phyloP scores from a whole-genome alignment of 257 asterid genomes.

The Capsicum chinense region DNA sequence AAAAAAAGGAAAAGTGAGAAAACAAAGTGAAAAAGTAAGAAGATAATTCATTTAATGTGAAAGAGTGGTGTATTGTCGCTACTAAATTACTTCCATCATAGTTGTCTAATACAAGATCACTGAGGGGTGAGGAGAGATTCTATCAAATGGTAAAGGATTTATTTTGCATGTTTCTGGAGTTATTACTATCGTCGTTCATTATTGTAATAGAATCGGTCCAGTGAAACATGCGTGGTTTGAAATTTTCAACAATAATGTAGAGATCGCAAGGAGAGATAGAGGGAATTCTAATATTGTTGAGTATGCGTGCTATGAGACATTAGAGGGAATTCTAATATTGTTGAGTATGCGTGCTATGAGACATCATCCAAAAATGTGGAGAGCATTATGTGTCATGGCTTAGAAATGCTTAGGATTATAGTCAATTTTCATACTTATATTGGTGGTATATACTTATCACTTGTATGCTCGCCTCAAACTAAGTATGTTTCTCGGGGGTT shows the following conservation, averaged over 20 bases:
- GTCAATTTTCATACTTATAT: constrained; percentile 43
- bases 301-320: constrained; percentile 51
- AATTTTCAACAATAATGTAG: constrained; percentile 50
- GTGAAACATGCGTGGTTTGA: constrained; percentile 50
- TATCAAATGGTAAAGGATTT: constrained; percentile 43
- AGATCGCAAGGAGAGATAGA: constrained; percentile 48
- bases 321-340: constrained; percentile 56
- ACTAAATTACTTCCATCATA: constrained; percentile 42
- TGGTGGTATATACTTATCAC: constrained; percentile 61
- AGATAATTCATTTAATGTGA: constrained; percentile 40
- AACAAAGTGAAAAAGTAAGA: constrained; percentile 21
- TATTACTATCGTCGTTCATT: constrained; percentile 56
- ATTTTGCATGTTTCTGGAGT: constrained; percentile 42
- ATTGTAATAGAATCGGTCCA: constrained; percentile 45
- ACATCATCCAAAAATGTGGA: constrained; percentile 61
- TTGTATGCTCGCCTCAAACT: constrained; percentile 41
- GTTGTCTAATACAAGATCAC: constrained; percentile 57
- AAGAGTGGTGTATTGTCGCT: constrained; percentile 40
- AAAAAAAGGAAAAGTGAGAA: too few species aligned
- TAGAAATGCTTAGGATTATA: constrained; percentile 43
- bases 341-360: constrained; percentile 69
- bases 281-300: constrained; percentile 54
- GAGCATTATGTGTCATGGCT: constrained; percentile 59
- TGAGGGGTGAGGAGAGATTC: constrained; percentile 44
- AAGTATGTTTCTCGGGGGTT: constrained; percentile 46